These are phyloP conservation scores for Acacia acuminata DNA, from an alignment of 306 rosid genomes.

Conservation along the genomic window DNA sequence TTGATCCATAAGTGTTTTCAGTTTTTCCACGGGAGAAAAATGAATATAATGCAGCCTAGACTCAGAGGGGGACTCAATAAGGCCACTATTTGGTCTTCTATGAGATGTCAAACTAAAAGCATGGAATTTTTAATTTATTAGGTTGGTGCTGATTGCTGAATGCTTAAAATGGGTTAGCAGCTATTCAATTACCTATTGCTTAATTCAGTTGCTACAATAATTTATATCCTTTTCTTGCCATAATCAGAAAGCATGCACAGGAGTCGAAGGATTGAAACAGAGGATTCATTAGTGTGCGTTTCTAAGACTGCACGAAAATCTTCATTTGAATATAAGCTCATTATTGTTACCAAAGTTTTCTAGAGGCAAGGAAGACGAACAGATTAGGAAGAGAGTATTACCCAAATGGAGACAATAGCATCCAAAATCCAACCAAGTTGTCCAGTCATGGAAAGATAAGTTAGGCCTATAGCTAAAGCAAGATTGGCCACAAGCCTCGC, in stretches of 20 bases:
- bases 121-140: not conserved
- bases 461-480: constrained; percentile 86
- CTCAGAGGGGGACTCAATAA: not conserved
- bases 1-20: not conserved
- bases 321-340: not conserved
- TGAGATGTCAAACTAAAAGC: constrained; percentile 14
- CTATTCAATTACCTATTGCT: constrained; percentile 7
- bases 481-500: constrained; percentile 76
- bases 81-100: not conserved
- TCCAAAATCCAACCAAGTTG: constrained; percentile 98
- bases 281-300: not conserved
- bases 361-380: not conserved
- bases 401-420: constrained; percentile 97
- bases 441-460: constrained; percentile 92
- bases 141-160: not conserved
- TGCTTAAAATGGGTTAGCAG: constrained; percentile 1
- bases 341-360: constrained; percentile 1
- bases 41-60: constrained; percentile 2
- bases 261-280: no score
- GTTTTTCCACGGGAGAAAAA: not conserved
- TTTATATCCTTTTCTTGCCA: no score
- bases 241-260: no score
- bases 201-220: constrained; percentile 10
- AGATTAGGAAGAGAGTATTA: constrained; percentile 32
- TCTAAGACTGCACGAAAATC: not conserved